Conservation (phyloP, 108 stramenopile species). For the Cyclotella cryptica region DNA sequence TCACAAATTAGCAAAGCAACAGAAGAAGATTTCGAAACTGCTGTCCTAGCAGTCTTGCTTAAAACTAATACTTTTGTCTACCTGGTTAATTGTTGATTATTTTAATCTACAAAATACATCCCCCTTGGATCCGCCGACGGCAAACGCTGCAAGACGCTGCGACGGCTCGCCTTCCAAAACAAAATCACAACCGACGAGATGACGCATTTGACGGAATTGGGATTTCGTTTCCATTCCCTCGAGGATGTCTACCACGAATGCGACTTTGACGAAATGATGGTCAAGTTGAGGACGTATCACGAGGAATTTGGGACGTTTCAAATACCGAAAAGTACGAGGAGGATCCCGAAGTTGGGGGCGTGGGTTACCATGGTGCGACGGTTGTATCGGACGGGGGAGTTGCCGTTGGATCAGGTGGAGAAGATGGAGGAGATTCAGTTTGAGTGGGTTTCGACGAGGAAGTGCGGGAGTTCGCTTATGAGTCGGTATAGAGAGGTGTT, state of each 20-base stretch:
- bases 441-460: constrained; percentile 72
- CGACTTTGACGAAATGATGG: constrained; percentile 75
- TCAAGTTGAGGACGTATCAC: constrained; percentile 61
- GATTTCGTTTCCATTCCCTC: constrained; percentile 71
- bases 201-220: constrained; percentile 56
- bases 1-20: too few species aligned
- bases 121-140: constrained; percentile 74
- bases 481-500: constrained; percentile 56
- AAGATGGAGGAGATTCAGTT: constrained; percentile 67
- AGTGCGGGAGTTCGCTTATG: constrained; percentile 78
- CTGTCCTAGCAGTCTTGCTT: too few species aligned
- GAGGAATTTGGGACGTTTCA: constrained; percentile 65
- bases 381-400: constrained; percentile 42
- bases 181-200: constrained; percentile 67
- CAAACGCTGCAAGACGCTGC: constrained; percentile 67
- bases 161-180: constrained; percentile 73
- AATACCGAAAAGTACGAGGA: constrained; percentile 83
- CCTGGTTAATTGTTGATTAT: too few species aligned
- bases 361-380: constrained; percentile 88
- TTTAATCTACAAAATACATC: too few species aligned
- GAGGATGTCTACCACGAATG: constrained; percentile 83
- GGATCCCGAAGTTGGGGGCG: constrained; percentile 84
- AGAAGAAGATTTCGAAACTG: too few species aligned
- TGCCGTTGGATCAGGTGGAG: constrained; percentile 61
- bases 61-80: too few species aligned